Evolutionary conservation across 257 asterid species (phyloP).

Genomic region (Solanum corneliomulleri): DNA sequence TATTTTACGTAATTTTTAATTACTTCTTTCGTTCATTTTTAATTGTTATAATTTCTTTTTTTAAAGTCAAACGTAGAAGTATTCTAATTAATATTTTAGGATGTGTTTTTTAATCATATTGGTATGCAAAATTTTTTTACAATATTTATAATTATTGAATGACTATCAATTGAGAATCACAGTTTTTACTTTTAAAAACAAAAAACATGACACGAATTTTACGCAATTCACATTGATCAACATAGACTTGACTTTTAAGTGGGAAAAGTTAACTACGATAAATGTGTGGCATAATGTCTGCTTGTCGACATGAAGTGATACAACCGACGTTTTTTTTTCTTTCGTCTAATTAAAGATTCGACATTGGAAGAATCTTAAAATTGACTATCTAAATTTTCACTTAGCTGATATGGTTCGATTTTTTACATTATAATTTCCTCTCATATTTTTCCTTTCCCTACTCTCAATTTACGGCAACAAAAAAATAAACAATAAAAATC

Average conservation of each 20-base stretch:
- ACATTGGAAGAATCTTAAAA: too few species aligned
- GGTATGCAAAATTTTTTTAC: too few species aligned
- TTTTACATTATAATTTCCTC: too few species aligned
- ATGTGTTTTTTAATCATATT: too few species aligned
- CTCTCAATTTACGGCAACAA: neutral
- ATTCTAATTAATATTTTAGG: too few species aligned
- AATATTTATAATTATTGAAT: neutral
- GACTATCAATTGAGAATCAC: neutral
- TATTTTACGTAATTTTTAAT: too few species aligned
- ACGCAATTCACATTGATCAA: neutral
- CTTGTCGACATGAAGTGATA: neutral
- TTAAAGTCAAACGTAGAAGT: rapidly evolving
- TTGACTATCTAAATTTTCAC: too few species aligned
- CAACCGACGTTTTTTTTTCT: neutral
- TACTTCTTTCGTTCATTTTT: neutral
- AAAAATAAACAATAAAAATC: too few species aligned
- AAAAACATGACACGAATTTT: neutral
- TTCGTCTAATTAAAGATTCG: neutral
- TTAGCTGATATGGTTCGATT: too few species aligned
- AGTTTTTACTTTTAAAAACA: neutral
- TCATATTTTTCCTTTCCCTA: too few species aligned
- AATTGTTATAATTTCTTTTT: neutral
- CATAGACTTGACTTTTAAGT: neutral
- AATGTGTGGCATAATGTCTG: neutral
- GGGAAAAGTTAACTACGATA: neutral